Percentiles rank a stretch among this genome's conserved stretches.
phyloP scores from a whole-genome alignment of 768 basidiomycete genomes.

The Tephrocybe sp. region DNA sequence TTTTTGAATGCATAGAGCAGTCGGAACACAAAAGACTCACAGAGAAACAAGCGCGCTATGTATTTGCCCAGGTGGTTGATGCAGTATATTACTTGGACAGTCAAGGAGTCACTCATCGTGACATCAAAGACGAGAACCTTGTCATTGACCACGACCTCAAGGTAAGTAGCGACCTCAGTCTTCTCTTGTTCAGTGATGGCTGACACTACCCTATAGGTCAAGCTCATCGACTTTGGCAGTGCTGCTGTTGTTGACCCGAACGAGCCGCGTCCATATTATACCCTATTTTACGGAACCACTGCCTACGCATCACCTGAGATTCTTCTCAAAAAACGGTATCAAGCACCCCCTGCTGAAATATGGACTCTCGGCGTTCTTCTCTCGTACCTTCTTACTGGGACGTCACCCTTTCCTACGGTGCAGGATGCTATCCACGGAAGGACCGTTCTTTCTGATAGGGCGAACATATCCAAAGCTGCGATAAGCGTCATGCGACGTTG shows the following conservation, averaged over 20 bases:
- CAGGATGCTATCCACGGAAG: slow-evolving; percentile 71
- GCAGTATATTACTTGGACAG: slow-evolving; percentile 78
- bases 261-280: slow-evolving; percentile 63
- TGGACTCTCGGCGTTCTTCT: slow-evolving; percentile 96
- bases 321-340: slow-evolving; percentile 82
- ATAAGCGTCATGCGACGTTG: slow-evolving; percentile 71
- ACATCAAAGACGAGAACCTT: slow-evolving; percentile 96
- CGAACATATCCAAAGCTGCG: slow-evolving; percentile 41
- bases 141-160: slow-evolving; percentile 73
- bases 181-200: not conserved
- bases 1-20: slow-evolving; percentile 95
- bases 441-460: slow-evolving; percentile 46
- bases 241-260: slow-evolving; percentile 71
- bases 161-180: slow-evolving; percentile 31
- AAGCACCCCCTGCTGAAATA: slow-evolving; percentile 91
- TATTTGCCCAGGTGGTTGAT: slow-evolving; percentile 87
- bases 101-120: slow-evolving; percentile 88
- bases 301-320: slow-evolving; percentile 97
- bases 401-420: slow-evolving; percentile 89
- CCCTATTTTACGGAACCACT: slow-evolving; percentile 87
- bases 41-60: slow-evolving; percentile 75
- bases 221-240: slow-evolving; percentile 95
- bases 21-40: slow-evolving; percentile 74
- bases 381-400: slow-evolving; percentile 89
- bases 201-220: slow-evolving; percentile 51